A percentile compares a stretch with the other conserved stretches of the same genome.
phyloP scores from a whole-genome alignment of 768 basidiomycete species.

The Auricularia heimuer region DNA sequence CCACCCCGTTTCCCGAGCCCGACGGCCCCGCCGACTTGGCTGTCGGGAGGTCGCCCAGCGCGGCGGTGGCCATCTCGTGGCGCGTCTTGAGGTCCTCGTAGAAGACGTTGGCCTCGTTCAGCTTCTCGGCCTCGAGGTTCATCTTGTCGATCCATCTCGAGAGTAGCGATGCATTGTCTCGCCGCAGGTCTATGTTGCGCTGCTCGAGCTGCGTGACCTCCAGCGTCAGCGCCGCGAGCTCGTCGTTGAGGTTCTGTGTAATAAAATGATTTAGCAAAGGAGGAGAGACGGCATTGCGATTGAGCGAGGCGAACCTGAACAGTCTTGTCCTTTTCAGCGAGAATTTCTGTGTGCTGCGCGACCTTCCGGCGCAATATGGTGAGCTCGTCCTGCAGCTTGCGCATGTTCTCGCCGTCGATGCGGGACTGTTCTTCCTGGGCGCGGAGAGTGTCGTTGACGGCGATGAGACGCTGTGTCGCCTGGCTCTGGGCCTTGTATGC shows the following conservation, averaged over 20 bases:
- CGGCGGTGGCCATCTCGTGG: conserved; percentile 37
- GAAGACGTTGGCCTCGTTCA: conserved; percentile 89
- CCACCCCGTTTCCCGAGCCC: conserved; percentile 64
- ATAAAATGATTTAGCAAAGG: conserved; percentile 7
- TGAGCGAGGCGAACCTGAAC: conserved; percentile 51
- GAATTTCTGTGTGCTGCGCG: conserved; percentile 73
- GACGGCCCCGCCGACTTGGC: conserved; percentile 18
- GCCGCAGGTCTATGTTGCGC: conserved; percentile 74
- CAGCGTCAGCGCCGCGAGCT: conserved; percentile 83
- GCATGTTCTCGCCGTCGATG: conserved; percentile 68
- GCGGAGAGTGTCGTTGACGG: conserved; percentile 90
- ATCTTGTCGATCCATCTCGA: conserved; percentile 97
- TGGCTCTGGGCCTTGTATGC: conserved; percentile 95
- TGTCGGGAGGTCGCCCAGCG: conserved; percentile 24
- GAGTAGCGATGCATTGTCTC: conserved; percentile 89
- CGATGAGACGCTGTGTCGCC: conserved; percentile 84
- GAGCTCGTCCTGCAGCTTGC: conserved; percentile 71
- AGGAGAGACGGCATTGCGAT: not conserved
- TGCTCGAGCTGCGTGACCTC: conserved; percentile 86
- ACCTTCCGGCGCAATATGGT: conserved; percentile 62
- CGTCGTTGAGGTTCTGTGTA: conserved; percentile 80
- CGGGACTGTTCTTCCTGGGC: conserved; percentile 86
- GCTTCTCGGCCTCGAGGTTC: conserved; percentile 82
- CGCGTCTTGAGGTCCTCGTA: conserved; percentile 80
- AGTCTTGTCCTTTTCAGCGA: conserved; percentile 81